Evolutionary conservation across 1,284 basidiomycete species (phyloP).

Genomic region (Ganoderma sp.): DNA sequence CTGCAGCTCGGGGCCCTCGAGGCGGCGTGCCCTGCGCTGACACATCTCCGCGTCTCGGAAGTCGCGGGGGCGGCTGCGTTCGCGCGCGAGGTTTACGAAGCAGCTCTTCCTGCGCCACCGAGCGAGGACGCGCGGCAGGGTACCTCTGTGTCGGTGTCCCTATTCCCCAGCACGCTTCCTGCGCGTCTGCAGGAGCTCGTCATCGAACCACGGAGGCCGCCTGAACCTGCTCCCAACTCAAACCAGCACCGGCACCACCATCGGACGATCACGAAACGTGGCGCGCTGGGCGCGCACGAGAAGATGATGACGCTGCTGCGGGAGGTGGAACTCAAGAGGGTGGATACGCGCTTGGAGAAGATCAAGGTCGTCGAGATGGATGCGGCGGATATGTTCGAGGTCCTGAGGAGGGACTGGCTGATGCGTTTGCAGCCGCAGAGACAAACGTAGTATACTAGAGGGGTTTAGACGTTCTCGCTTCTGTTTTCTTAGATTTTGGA

Average conservation of each 20-base stretch:
- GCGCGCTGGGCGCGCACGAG: constrained; percentile 21
- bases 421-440: neutral
- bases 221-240: neutral
- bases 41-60: constrained; percentile 49
- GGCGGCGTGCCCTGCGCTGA: constrained; percentile 48
- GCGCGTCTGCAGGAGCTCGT: constrained; percentile 19
- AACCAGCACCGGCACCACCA: neutral
- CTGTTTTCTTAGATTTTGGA: neutral
- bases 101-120: constrained; percentile 7
- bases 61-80: constrained; percentile 33
- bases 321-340: constrained; percentile 21
- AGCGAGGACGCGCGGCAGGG: neutral
- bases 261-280: constrained; percentile 11
- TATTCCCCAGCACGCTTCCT: constrained; percentile 24
- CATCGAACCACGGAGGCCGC: constrained; percentile 14
- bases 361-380: constrained; percentile 20
- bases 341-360: constrained; percentile 15
- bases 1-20: constrained; percentile 46
- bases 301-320: constrained; percentile 28
- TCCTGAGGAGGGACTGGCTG: constrained; percentile 12
- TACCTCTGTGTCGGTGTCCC: neutral
- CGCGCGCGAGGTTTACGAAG: constrained; percentile 32
- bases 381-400: constrained; percentile 16
- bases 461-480: neutral
- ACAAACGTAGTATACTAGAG: neutral